Conservation (phyloP, 2,329 filamentous ascomycete genomes). For the Allantophomopsis cytisporea region DNA sequence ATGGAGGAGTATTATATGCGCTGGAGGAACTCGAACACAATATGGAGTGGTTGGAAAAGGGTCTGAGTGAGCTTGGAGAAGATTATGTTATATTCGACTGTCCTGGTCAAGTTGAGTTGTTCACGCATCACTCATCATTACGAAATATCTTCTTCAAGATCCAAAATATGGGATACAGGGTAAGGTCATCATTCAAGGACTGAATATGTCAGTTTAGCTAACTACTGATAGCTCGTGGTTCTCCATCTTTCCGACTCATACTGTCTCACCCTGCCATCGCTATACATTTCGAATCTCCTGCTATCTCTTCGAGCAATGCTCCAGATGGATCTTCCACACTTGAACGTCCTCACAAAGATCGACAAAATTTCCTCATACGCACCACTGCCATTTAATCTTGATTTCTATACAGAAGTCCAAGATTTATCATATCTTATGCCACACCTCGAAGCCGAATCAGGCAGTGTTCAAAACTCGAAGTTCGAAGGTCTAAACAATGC, state of each 20-base stretch:
- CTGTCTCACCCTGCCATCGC: slow-evolving; percentile 79
- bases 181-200: slow-evolving; percentile 31
- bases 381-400: slow-evolving; percentile 83
- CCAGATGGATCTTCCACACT: slow-evolving; percentile 90
- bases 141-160: slow-evolving; percentile 85
- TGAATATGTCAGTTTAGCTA: slow-evolving; percentile 7
- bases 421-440: slow-evolving; percentile 77
- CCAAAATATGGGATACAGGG: slow-evolving; percentile 84
- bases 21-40: slow-evolving; percentile 93
- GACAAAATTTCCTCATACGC: slow-evolving; percentile 83
- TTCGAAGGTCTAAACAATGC: slow-evolving; percentile 78
- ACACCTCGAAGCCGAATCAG: slow-evolving; percentile 65
- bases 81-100: slow-evolving; percentile 95
- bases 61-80: slow-evolving; percentile 66
- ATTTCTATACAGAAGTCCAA: slow-evolving; percentile 96
- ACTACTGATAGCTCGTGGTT: slow-evolving; percentile 60
- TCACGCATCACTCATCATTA: slow-evolving; percentile 86
- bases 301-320: slow-evolving; percentile 93
- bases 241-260: slow-evolving; percentile 91
- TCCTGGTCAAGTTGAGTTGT: slow-evolving; percentile 91
- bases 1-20: slow-evolving; percentile 84
- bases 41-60: slow-evolving; percentile 78
- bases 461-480: slow-evolving; percentile 55
- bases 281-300: slow-evolving; percentile 90
- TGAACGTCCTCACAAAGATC: slow-evolving; percentile 96